Percentiles rank a stretch among this genome's conserved stretches.
Conservation (phyloP, 2,329 filamentous ascomycete species). For the Arthrobotrys sinensis region DNA sequence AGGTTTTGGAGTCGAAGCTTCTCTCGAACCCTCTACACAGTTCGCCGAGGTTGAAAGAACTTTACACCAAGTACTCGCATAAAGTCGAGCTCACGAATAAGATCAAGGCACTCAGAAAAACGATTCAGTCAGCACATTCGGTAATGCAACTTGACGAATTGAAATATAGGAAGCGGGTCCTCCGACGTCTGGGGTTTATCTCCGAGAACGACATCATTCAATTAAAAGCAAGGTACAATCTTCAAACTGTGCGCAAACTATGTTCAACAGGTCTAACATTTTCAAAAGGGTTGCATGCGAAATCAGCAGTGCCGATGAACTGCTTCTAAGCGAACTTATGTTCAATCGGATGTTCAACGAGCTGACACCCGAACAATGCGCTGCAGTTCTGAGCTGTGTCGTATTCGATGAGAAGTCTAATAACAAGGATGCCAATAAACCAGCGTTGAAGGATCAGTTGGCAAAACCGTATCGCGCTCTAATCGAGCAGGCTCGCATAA, state of each 20-base stretch:
- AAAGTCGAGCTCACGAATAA: slow-evolving; percentile 83
- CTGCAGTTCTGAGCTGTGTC: slow-evolving; percentile 89
- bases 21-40: slow-evolving; percentile 92
- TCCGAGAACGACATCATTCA: slow-evolving; percentile 96
- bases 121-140: slow-evolving; percentile 85
- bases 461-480: slow-evolving; percentile 89
- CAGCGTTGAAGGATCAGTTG: slow-evolving; percentile 83
- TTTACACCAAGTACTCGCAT: slow-evolving; percentile 87
- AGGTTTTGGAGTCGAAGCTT: slow-evolving; percentile 91
- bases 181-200: slow-evolving; percentile 94
- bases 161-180: slow-evolving; percentile 93
- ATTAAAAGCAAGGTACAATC: slow-evolving; percentile 80
- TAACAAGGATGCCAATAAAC: slow-evolving; percentile 70
- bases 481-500: slow-evolving; percentile 85
- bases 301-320: slow-evolving; percentile 95
- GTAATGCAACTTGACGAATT: slow-evolving; percentile 95
- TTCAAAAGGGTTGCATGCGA: slow-evolving; percentile 85
- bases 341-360: slow-evolving; percentile 99
- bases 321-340: slow-evolving; percentile 90
- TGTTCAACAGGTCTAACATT: slow-evolving; percentile 11
- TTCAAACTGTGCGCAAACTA: neutral
- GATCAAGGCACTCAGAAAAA: slow-evolving; percentile 90
- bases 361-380: slow-evolving; percentile 86
- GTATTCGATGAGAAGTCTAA: slow-evolving; percentile 98
- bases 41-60: slow-evolving; percentile 83